Conservation (phyloP, 2,329 filamentous ascomycete genomes). For the Aspergillus sp. region DNA sequence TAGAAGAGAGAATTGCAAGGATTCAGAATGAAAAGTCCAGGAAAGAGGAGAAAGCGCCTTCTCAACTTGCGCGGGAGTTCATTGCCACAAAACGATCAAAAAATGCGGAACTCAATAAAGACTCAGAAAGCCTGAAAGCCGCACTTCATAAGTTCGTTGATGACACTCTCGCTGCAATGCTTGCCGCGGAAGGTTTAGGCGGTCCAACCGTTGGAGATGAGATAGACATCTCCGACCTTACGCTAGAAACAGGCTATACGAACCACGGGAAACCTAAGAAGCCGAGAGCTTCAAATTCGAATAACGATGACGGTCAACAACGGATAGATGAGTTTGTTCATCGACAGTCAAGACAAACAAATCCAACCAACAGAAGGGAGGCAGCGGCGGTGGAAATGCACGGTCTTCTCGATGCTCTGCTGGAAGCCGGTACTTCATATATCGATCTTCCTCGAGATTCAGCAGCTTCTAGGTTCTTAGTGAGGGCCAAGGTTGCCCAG, state of each 20-base stretch:
- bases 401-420: slow-evolving; percentile 39
- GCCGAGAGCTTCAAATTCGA: slow-evolving; percentile 20
- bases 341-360: slow-evolving; percentile 17
- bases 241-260: slow-evolving; percentile 47
- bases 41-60: slow-evolving; percentile 50
- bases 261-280: slow-evolving; percentile 42
- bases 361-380: slow-evolving; percentile 37
- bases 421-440: slow-evolving; percentile 42
- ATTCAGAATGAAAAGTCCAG: slow-evolving; percentile 52
- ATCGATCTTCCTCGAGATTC: slow-evolving; percentile 43
- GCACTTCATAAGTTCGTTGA: slow-evolving; percentile 64
- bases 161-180: slow-evolving; percentile 60
- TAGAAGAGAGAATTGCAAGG: slow-evolving; percentile 51
- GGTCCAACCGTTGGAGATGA: slow-evolving; percentile 73
- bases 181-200: slow-evolving; percentile 75
- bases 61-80: slow-evolving; percentile 55
- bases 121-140: slow-evolving; percentile 54
- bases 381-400: slow-evolving; percentile 42
- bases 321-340: slow-evolving; percentile 47
- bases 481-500: slow-evolving; percentile 49
- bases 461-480: slow-evolving; percentile 46
- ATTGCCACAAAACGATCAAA: slow-evolving; percentile 53
- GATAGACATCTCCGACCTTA: slow-evolving; percentile 54
- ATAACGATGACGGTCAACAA: slow-evolving; percentile 33
- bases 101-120: slow-evolving; percentile 52